A percentile compares a stretch with the other conserved stretches of the same genome.
Evolutionary conservation across 257 asterid genomes (phyloP).

Genomic region (Nicotiana otophora): DNA sequence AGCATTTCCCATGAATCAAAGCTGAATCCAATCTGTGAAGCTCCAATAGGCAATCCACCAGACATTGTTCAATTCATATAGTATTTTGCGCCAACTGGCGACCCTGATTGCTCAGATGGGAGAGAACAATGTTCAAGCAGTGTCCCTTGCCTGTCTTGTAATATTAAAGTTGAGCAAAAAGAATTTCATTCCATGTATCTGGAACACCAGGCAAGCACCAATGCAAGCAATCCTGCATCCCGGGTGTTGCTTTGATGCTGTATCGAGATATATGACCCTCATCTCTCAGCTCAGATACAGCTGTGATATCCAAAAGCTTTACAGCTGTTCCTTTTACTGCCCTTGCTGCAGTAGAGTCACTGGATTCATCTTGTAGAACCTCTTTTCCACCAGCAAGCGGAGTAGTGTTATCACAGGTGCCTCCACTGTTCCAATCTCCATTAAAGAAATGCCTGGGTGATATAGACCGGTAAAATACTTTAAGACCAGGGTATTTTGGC

Average conservation of each 20-base stretch:
- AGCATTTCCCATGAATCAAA: neutral
- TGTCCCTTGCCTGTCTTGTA: neutral
- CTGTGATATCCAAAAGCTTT: constrained; percentile 64
- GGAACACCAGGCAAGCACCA: constrained; percentile 98
- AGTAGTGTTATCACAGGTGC: constrained; percentile 78
- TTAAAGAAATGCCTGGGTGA: constrained; percentile 90
- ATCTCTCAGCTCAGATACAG: constrained; percentile 76
- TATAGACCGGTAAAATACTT: constrained; percentile 59
- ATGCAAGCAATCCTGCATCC: constrained; percentile 89
- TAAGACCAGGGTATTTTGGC: constrained; percentile 58
- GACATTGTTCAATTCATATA: neutral
- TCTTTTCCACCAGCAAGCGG: constrained; percentile 63
- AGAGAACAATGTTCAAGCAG: neutral
- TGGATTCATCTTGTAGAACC: constrained; percentile 57
- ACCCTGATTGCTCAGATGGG: neutral
- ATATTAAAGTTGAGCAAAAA: constrained; percentile 52
- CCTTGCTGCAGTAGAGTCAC: constrained; percentile 60
- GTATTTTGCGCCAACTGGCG: neutral
- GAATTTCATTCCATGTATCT: constrained; percentile 88
- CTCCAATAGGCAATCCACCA: neutral
- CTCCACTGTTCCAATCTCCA: constrained; percentile 97
- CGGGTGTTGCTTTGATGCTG: constrained; percentile 72
- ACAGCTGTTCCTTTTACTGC: constrained; percentile 68
- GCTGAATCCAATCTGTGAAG: neutral
- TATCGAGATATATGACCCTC: constrained; percentile 92